Percentiles rank a stretch among this genome's conserved stretches.
phyloP scores from a whole-genome alignment of 2,329 filamentous ascomycete species.

The Paraconiothyrium sp. region DNA sequence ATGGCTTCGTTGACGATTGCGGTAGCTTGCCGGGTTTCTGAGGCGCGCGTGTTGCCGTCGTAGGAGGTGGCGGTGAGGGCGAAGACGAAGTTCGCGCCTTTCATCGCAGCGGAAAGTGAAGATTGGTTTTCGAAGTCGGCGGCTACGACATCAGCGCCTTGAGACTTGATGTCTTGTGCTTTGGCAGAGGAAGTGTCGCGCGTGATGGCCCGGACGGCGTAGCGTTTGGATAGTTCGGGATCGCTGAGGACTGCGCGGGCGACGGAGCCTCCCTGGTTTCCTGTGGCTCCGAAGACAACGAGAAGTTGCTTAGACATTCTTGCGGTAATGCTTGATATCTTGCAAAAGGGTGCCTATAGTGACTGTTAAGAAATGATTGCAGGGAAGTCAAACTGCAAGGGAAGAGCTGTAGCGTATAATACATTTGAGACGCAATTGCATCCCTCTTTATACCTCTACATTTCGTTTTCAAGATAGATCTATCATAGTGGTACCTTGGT shows the following conservation, averaged over 20 bases:
- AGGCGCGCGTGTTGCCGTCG: slow-evolving; percentile 29
- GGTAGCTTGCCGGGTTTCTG: slow-evolving; percentile 40
- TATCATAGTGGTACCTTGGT: background rate
- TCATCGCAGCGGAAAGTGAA: slow-evolving; percentile 34
- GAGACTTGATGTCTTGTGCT: slow-evolving; percentile 55
- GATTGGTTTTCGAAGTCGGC: slow-evolving; percentile 59
- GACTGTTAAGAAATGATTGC: background rate
- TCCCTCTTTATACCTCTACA: background rate
- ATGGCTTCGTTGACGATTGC: slow-evolving; percentile 45
- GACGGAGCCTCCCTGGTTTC: slow-evolving; percentile 67
- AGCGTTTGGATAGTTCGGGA: slow-evolving; percentile 51
- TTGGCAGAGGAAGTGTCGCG: slow-evolving; percentile 57
- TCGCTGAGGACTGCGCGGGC: slow-evolving; percentile 56
- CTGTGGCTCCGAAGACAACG: slow-evolving; percentile 44
- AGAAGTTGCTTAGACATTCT: slow-evolving; percentile 35
- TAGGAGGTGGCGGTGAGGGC: slow-evolving; percentile 42
- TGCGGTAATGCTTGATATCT: background rate
- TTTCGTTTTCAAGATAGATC: background rate
- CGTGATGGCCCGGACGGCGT: slow-evolving; percentile 64
- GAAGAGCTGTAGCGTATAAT: background rate
- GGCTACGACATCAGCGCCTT: slow-evolving; percentile 63
- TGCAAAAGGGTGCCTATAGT: background rate
- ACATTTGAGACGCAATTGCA: background rate
- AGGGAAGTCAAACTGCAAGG: background rate
- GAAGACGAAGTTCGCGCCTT: slow-evolving; percentile 37